Conservation (phyloP, 2,329 filamentous ascomycete species). For the Pseudogymnoascus sp. region DNA sequence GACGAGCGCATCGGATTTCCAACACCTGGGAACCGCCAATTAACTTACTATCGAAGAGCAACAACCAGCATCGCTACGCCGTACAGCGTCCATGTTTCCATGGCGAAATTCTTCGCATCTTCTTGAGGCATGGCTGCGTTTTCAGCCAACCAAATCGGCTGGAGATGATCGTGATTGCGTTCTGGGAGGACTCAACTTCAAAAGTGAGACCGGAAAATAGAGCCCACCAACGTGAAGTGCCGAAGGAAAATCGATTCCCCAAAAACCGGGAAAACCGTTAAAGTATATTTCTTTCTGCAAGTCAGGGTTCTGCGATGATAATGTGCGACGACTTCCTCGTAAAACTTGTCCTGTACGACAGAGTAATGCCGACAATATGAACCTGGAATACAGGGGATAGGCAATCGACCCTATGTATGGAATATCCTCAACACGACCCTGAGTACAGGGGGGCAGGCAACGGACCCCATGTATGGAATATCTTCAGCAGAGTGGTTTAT, state of each 20-base stretch:
- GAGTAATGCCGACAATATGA: background rate
- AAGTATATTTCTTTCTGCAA: background rate
- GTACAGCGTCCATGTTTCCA: constrained; percentile 21
- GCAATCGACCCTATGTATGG: background rate
- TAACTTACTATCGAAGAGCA: constrained; percentile 17
- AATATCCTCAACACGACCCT: background rate
- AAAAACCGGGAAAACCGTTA: background rate
- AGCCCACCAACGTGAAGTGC: background rate
- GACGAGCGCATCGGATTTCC: background rate
- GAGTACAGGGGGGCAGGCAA: background rate
- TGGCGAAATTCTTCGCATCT: constrained; percentile 10
- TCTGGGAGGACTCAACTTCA: background rate
- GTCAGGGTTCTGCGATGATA: background rate
- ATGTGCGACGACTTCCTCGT: background rate
- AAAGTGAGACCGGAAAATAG: background rate
- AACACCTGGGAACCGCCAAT: background rate
- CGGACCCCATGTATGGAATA: background rate
- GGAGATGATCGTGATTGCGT: background rate
- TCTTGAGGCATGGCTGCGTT: background rate
- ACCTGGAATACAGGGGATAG: background rate
- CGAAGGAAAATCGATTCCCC: background rate
- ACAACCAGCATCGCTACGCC: constrained; percentile 17
- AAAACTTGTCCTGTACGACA: background rate
- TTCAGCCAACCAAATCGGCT: background rate
- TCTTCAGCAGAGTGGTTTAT: background rate